phyloP scores from a whole-genome alignment of 2,329 filamentous ascomycete genomes.

The Cladophialophora yegresii region DNA sequence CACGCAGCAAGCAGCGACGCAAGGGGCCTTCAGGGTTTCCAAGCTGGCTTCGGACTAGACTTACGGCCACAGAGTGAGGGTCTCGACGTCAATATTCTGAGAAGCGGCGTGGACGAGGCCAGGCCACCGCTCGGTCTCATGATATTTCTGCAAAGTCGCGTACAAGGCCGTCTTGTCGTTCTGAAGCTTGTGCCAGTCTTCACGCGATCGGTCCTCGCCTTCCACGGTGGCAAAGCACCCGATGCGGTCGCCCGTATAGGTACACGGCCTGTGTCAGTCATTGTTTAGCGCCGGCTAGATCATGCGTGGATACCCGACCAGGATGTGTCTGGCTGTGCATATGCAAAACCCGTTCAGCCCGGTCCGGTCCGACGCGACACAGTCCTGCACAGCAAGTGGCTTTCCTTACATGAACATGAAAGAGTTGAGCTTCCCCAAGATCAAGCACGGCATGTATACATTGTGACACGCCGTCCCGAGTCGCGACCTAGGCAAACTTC shows the following conservation, averaged over 20 bases:
- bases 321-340: no score
- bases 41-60: slow-evolving; percentile 1
- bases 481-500: slow-evolving; percentile 13
- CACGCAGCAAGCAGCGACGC: no score
- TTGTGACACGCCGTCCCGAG: slow-evolving; percentile 4
- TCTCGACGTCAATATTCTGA: slow-evolving; percentile 18
- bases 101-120: slow-evolving; percentile 27
- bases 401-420: slow-evolving; percentile 18
- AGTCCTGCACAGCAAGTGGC: no score
- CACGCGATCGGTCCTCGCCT: slow-evolving; percentile 25
- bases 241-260: slow-evolving; percentile 18
- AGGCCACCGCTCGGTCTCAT: slow-evolving; percentile 26
- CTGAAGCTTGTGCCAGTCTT: slow-evolving; percentile 30
- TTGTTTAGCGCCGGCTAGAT: not conserved
- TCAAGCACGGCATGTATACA: slow-evolving; percentile 29
- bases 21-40: not conserved
- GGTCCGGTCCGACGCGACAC: no score
- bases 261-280: slow-evolving; percentile 19
- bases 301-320: no score
- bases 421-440: slow-evolving; percentile 29
- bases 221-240: slow-evolving; percentile 28
- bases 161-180: slow-evolving; percentile 29
- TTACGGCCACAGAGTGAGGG: slow-evolving; percentile 33
- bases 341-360: no score
- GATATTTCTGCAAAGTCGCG: slow-evolving; percentile 20